These are phyloP conservation scores for Nicotiana paniculata DNA, from an alignment of 257 asterid genomes.

Conservation along the genomic window DNA sequence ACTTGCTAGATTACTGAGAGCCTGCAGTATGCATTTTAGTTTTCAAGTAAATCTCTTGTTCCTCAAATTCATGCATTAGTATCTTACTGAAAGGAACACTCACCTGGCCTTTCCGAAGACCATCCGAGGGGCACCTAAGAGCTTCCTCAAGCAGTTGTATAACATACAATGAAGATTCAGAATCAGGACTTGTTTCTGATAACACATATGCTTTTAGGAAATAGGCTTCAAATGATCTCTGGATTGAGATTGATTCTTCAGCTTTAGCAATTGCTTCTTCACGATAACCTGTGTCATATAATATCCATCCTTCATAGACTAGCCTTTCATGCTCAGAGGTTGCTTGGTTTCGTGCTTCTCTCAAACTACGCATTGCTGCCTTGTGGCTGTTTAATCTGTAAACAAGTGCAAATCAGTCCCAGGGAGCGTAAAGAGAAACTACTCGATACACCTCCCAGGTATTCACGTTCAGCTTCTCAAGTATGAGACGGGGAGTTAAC, in stretches of 20 bases:
- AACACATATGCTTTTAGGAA: slow-evolving; percentile 84
- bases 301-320: slow-evolving; percentile 93
- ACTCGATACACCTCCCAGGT: background rate
- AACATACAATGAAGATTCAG: slow-evolving; percentile 68
- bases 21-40: slow-evolving; percentile 37
- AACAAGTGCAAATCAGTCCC: background rate
- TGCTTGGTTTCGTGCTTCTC: slow-evolving; percentile 89
- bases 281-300: slow-evolving; percentile 80
- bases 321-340: slow-evolving; percentile 74
- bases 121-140: slow-evolving; percentile 95
- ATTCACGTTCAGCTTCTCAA: background rate
- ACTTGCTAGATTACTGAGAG: slow-evolving; percentile 86
- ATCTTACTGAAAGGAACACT: slow-evolving; percentile 12
- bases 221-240: slow-evolving; percentile 93
- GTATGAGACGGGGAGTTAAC: background rate
- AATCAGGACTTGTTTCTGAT: slow-evolving; percentile 65
- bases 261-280: slow-evolving; percentile 89
- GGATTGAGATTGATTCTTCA: slow-evolving; percentile 69
- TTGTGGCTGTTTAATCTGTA: slow-evolving; percentile 88
- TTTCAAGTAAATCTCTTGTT: background rate
- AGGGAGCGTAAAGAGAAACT: background rate
- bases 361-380: slow-evolving; percentile 91
- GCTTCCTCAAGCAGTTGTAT: slow-evolving; percentile 91
- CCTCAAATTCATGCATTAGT: background rate
- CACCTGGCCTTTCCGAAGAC: slow-evolving; percentile 97